Evolutionary conservation across 2,329 filamentous ascomycete genomes (phyloP).

Genomic region (Colletotrichum filicis): DNA sequence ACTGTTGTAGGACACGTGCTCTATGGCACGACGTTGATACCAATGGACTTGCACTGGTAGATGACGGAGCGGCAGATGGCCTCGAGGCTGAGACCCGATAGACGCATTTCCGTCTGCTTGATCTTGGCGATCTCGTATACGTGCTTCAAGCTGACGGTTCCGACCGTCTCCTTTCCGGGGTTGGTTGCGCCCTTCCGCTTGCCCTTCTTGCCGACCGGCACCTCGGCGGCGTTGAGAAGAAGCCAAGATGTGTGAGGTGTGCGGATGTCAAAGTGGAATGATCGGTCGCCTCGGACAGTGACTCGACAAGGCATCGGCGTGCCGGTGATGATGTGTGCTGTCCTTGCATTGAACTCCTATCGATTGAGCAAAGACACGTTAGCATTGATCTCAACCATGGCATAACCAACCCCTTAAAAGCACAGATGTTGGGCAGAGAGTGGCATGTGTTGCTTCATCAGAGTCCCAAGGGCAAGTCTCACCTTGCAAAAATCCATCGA

Average conservation of each 20-base stretch:
- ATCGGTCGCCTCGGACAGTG: conserved; percentile 90
- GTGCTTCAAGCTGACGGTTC: conserved; percentile 91
- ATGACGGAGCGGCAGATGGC: conserved; percentile 80
- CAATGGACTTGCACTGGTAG: conserved; percentile 79
- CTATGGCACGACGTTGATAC: conserved; percentile 75
- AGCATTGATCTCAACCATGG: conserved; percentile 35
- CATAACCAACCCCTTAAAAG: conserved; percentile 12
- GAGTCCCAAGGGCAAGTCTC: conserved; percentile 33
- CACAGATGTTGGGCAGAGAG: conserved; percentile 25
- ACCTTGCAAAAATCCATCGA: conserved; percentile 99
- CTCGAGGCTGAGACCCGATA: conserved; percentile 78
- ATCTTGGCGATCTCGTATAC: conserved; percentile 98
- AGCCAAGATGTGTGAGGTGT: conserved; percentile 95
- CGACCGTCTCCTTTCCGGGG: conserved; percentile 82
- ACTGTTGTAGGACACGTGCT: not conserved
- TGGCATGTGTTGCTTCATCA: conserved; percentile 27
- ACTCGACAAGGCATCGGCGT: conserved; percentile 92
- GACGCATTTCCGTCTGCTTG: conserved; percentile 81
- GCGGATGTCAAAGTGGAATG: conserved; percentile 92
- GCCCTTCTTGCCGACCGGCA: conserved; percentile 77
- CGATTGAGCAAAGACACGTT: conserved; percentile 11
- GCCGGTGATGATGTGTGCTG: conserved; percentile 82
- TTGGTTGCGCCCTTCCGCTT: conserved; percentile 82
- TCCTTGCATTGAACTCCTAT: conserved; percentile 97
- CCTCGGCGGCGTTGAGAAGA: conserved; percentile 83